Percentiles rank a stretch among this genome's conserved stretches.
Conservation (phyloP, 2,329 filamentous ascomycete genomes). For the Beauveria scarabaeidicola region DNA sequence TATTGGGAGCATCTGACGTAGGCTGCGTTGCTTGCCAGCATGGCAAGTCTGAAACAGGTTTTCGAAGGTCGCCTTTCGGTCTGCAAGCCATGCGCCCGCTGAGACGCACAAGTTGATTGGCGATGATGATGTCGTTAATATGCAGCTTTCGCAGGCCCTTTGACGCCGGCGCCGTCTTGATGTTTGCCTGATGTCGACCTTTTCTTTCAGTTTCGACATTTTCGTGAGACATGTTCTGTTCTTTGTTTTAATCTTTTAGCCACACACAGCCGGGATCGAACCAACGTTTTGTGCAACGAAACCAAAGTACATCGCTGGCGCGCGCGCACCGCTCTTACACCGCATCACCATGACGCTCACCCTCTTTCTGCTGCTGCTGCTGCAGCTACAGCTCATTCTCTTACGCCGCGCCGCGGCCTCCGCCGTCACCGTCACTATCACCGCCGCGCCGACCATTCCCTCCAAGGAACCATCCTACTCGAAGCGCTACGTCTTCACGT, state of each 20-base stretch:
- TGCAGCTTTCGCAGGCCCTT: neutral
- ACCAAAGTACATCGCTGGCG: neutral
- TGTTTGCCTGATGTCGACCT: neutral
- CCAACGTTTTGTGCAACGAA: too few relatives aligned
- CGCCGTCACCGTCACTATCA: conserved; percentile 22
- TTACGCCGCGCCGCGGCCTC: neutral
- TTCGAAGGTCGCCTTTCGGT: neutral
- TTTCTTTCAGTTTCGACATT: neutral
- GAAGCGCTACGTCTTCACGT: conserved; percentile 31
- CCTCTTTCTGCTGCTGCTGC: neutral
- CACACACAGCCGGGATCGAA: too few relatives aligned
- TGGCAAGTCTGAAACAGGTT: neutral
- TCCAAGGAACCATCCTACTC: conserved; percentile 28
- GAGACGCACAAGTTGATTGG: neutral
- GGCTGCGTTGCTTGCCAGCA: neutral
- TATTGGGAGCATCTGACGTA: neutral
- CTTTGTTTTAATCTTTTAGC: neutral
- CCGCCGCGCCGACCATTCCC: conserved; percentile 24
- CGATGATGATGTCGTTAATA: conserved; percentile 4
- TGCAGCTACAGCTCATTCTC: neutral
- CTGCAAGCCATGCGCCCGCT: conserved; percentile 2
- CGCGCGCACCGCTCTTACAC: neutral
- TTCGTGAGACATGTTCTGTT: neutral
- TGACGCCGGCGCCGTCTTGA: neutral
- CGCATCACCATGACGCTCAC: neutral